A percentile compares a stretch with the other conserved stretches of the same genome.
phyloP scores from a whole-genome alignment of 2,329 filamentous ascomycete genomes.

The Verticillium isaacii region DNA sequence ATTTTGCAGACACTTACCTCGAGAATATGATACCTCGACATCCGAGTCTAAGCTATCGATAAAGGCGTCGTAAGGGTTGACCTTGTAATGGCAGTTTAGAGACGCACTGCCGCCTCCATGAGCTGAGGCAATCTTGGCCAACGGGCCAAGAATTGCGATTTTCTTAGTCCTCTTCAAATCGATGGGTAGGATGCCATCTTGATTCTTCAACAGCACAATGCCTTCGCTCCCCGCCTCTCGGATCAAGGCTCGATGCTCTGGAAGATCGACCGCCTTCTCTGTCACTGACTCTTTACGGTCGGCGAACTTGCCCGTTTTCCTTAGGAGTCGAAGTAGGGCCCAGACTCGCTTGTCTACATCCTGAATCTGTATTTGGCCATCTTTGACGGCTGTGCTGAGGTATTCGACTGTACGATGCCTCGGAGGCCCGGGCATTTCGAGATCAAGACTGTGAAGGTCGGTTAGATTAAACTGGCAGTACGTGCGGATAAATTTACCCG shows the following conservation, averaged over 20 bases:
- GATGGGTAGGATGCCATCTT: not conserved
- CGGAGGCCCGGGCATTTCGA: constrained; percentile 29
- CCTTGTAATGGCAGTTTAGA: constrained; percentile 22
- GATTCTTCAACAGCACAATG: constrained; percentile 2
- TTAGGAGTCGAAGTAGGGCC: constrained; percentile 24
- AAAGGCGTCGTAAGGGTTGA: constrained; percentile 20
- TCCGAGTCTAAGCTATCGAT: constrained; percentile 16
- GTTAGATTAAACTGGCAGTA: no score
- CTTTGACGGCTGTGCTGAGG: not conserved
- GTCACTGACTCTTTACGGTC: not conserved
- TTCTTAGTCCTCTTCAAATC: not conserved
- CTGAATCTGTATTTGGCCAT: constrained; percentile 1
- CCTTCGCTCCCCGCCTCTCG: constrained; percentile 3
- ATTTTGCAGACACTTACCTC: constrained; percentile 14
- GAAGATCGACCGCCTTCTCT: not conserved
- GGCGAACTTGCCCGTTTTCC: constrained; percentile 8
- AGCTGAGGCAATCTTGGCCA: constrained; percentile 33
- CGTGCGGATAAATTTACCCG: constrained; percentile 12
- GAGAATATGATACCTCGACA: not conserved
- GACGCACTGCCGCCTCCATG: constrained; percentile 26
- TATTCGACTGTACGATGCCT: not conserved
- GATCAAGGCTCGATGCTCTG: not conserved
- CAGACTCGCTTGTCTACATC: constrained; percentile 13
- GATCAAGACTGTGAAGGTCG: constrained; percentile 8
- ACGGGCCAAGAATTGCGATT: constrained; percentile 42